Percentiles rank a stretch among this genome's conserved stretches.
phyloP scores from a whole-genome alignment of 1,139 yeast species.

The Geotrichum europaeum region DNA sequence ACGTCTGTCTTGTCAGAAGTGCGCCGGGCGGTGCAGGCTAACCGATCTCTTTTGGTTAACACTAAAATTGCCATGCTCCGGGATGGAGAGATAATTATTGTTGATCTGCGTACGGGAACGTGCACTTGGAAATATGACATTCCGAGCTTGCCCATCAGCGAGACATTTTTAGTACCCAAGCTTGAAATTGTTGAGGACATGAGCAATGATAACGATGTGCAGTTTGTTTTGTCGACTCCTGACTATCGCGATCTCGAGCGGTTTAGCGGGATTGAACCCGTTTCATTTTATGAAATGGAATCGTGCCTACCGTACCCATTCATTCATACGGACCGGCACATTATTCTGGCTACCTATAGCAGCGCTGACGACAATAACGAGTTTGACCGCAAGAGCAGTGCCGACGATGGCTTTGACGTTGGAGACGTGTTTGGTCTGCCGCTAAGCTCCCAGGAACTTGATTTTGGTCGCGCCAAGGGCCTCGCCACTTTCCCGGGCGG shows the following conservation, averaged over 20 bases:
- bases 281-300: constrained; percentile 60
- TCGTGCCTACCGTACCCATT: constrained; percentile 54
- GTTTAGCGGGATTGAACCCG: constrained; percentile 35
- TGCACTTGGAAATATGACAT: constrained; percentile 43
- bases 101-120: constrained; percentile 44
- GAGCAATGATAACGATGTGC: not conserved
- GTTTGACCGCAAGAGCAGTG: constrained; percentile 7
- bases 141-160: constrained; percentile 32
- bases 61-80: constrained; percentile 20
- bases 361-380: constrained; percentile 9
- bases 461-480: constrained; percentile 27
- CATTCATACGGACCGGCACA: constrained; percentile 40
- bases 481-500: constrained; percentile 22
- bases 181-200: not conserved
- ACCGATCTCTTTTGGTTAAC: not conserved
- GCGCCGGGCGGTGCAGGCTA: not conserved
- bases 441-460: constrained; percentile 21
- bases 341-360: constrained; percentile 26
- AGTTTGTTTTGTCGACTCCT: not conserved
- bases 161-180: constrained; percentile 9
- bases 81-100: constrained; percentile 39
- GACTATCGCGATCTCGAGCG: not conserved
- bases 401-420: constrained; percentile 1
- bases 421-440: constrained; percentile 21
- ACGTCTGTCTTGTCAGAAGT: not conserved